Conservation (phyloP, 129 eudicot genomes). For the Pseudognaphalium luteoalbum region DNA sequence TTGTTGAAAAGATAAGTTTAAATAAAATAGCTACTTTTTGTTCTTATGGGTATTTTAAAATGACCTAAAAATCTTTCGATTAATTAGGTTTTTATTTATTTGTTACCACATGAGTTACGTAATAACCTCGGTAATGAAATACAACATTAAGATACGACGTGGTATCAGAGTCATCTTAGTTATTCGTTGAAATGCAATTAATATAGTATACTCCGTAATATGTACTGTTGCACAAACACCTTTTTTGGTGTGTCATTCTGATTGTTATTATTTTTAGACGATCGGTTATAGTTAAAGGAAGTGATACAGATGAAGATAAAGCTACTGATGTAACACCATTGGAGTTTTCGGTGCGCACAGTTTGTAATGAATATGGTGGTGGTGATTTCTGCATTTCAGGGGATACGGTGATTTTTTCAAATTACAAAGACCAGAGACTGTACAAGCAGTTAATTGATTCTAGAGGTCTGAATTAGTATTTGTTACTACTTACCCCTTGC, state of each 20-base stretch:
- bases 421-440: conserved; percentile 45
- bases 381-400: conserved; percentile 41
- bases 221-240: neutral
- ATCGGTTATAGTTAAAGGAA: conserved; percentile 41
- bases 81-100: no score
- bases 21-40: neutral
- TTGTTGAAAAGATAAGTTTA: no score
- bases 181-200: neutral
- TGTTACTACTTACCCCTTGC: neutral
- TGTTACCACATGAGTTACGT: no score
- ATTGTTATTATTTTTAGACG: conserved; percentile 21
- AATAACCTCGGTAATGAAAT: neutral
- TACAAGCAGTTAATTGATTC: conserved; percentile 36
- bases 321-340: conserved; percentile 38
- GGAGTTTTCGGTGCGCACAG: conserved; percentile 43
- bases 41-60: no score
- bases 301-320: conserved; percentile 24
- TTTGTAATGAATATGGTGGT: conserved; percentile 49
- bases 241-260: neutral
- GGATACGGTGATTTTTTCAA: conserved; percentile 34
- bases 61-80: no score
- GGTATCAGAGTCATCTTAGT: neutral
- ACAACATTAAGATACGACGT: neutral
- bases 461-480: conserved; percentile 15
- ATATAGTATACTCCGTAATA: no score